Evolutionary conservation across 2,329 filamentous ascomycete species (phyloP), one percentile per base, ranked within the genome.

Genomic region (Aspergillus uvarum): DNA sequence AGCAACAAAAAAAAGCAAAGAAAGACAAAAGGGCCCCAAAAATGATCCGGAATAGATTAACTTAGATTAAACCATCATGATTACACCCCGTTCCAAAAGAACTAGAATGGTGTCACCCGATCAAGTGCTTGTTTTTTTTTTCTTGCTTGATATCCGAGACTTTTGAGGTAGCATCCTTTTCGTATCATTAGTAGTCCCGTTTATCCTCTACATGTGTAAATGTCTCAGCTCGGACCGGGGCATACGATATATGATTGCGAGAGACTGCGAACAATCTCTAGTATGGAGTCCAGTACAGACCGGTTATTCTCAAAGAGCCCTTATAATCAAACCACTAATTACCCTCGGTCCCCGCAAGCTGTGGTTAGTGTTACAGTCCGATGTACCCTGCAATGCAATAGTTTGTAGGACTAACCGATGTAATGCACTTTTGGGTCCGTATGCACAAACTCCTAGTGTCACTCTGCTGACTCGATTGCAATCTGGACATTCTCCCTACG

Each of bases 381-480:
- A 44, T 44, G 38, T 44, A 16, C 38, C 38, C 38, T 44, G 38
- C 38, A 19, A 19, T 44, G 38, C n/a, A 19, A 16, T 44, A 44
- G 38, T 44, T 19, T 19, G 53, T 55, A 31, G 44, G 26, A 55
- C 53, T 48, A 35, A 35, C 14, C 32, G 14, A 35, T 35, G 32
- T 16, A 35, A 35, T 35, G 38, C n/a, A 44, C 38, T n/a, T 35
- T 42, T 7, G 38, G 16, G 38, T 19, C 16, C n/a, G 38, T 19
- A 44, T 44, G 38, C 38, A 44, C 38, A 44, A 44, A 19, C 16
- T 35, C 5, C 24, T 32, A 48, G 53, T 48, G 42, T 48, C 53
- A 55, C 44, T 55, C 26, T 53, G 51, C 51, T 26, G 24, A 48
- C 53, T 29, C 53, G 26, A 55, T 55, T 55, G 14, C n/a, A 55